phyloP scores from a whole-genome alignment of 768 basidiomycete species.

The Xerocomus spinulosus region DNA sequence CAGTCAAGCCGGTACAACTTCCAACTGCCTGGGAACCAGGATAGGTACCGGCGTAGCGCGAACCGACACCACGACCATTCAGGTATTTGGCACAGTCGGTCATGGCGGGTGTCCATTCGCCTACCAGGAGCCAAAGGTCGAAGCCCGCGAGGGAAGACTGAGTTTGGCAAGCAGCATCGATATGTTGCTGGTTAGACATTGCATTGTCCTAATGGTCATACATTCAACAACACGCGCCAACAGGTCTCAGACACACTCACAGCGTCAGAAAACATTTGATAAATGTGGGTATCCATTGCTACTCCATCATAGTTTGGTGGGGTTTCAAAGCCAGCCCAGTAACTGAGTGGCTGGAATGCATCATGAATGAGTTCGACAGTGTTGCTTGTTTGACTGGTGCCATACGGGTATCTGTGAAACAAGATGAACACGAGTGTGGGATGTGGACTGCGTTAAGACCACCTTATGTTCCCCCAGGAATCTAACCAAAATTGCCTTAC shows the following conservation, averaged over 20 bases:
- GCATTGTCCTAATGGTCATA: conserved; percentile 37
- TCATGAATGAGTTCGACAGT: conserved; percentile 68
- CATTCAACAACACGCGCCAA: neutral
- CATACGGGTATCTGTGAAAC: conserved; percentile 36
- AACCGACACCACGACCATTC: conserved; percentile 74
- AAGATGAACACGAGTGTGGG: conserved; percentile 1
- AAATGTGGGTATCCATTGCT: conserved; percentile 75
- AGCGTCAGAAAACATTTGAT: conserved; percentile 63
- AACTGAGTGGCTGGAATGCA: conserved; percentile 71
- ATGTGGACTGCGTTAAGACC: neutral
- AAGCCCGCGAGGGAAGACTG: conserved; percentile 45
- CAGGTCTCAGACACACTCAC: conserved; percentile 35
- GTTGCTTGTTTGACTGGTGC: conserved; percentile 45
- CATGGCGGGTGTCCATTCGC: conserved; percentile 80
- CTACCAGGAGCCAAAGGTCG: conserved; percentile 77
- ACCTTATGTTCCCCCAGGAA: conserved; percentile 74
- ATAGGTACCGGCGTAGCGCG: conserved; percentile 60
- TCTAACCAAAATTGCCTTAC: conserved; percentile 64
- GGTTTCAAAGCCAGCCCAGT: conserved; percentile 62
- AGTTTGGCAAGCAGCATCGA: conserved; percentile 51
- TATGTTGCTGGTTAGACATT: conserved; percentile 51
- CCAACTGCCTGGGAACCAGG: conserved; percentile 65
- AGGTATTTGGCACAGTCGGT: conserved; percentile 63
- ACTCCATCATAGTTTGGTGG: conserved; percentile 56
- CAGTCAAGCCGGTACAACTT: conserved; percentile 70